A percentile compares a stretch with the other conserved stretches of the same genome.
These are phyloP conservation scores for Penicillium glabrum DNA, from an alignment of 2,329 filamentous ascomycete species.

Conservation along the genomic window DNA sequence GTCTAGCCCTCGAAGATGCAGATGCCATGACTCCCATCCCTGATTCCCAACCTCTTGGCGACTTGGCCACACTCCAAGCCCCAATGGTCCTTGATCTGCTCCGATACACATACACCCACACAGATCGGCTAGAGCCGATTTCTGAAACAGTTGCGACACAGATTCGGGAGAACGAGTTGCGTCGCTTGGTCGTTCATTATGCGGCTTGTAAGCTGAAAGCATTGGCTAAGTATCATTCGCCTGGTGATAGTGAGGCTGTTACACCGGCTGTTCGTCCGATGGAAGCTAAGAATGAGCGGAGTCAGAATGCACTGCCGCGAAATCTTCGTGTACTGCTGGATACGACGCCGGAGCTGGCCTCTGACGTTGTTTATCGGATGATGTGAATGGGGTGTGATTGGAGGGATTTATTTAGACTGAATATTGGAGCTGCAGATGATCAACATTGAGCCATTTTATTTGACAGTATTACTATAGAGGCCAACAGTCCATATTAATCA, in stretches of 20 bases:
- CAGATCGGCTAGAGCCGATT: conserved; percentile 41
- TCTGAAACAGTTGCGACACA: conserved; percentile 35
- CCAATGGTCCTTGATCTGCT: conserved; percentile 39
- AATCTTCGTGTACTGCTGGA: conserved; percentile 40
- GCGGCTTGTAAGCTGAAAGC: conserved; percentile 42
- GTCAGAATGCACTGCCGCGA: conserved; percentile 19
- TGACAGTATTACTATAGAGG: no score
- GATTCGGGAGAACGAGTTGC: conserved; percentile 41
- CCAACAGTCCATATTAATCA: no score
- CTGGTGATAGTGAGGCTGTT: conserved; percentile 24
- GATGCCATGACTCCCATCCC: conserved; percentile 12
- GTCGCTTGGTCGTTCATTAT: conserved; percentile 41
- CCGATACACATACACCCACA: conserved; percentile 41
- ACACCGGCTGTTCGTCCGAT: conserved; percentile 21
- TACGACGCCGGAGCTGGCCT: conserved; percentile 39
- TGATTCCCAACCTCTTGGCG: conserved; percentile 18
- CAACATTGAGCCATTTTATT: background rate
- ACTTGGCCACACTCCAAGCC: conserved; percentile 30
- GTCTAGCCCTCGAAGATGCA: conserved; percentile 27
- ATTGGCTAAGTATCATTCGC: conserved; percentile 34
- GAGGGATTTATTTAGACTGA: background rate
- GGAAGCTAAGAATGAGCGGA: conserved; percentile 17
- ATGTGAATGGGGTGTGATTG: conserved; percentile 27
- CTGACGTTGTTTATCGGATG: conserved; percentile 44
- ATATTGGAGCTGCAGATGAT: background rate